Evolutionary conservation across 2,329 filamentous ascomycete genomes (phyloP).

Genomic region (Nigrograna mackinnonii): DNA sequence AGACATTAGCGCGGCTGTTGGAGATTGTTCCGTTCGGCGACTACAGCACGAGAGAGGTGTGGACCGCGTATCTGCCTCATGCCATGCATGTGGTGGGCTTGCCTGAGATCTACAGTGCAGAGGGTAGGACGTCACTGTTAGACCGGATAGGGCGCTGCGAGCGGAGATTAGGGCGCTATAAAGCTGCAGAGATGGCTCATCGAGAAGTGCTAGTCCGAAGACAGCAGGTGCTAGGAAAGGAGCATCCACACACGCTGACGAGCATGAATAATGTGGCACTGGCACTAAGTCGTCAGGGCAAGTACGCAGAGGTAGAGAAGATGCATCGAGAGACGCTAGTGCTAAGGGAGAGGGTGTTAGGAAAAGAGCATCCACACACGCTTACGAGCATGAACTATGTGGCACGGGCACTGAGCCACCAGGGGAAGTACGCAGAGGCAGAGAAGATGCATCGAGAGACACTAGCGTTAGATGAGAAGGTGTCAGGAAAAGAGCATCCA

Average conservation of each 20-base stretch:
- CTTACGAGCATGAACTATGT: slow-evolving; percentile 3
- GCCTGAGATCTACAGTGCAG: slow-evolving; percentile 1
- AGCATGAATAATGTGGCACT: slow-evolving; percentile 8
- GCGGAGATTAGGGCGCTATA: slow-evolving; percentile 3
- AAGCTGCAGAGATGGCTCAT: slow-evolving; percentile 3
- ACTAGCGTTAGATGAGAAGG: neutral
- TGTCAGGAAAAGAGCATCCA: slow-evolving; percentile 8
- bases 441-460: neutral
- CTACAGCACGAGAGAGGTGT: slow-evolving; percentile 15
- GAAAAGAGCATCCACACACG: neutral
- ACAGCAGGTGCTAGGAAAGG: slow-evolving; percentile 6
- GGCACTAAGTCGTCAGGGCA: slow-evolving; percentile 3
- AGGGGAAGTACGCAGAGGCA: neutral
- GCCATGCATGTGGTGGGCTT: slow-evolving; percentile 12
- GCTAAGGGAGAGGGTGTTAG: neutral
- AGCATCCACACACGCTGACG: slow-evolving; percentile 6
- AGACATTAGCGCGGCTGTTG: slow-evolving; percentile 16
- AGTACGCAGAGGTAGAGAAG: slow-evolving; percentile 6
- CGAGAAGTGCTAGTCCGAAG: slow-evolving; percentile 4
- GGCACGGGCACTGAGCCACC: neutral
- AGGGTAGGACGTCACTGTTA: slow-evolving; percentile 5
- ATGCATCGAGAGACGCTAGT: slow-evolving; percentile 1
- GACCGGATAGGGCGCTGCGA: slow-evolving; percentile 9
- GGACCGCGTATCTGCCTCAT: slow-evolving; percentile 11
- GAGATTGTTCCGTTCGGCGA: slow-evolving; percentile 22